Percentiles rank a stretch among this genome's conserved stretches.
These are phyloP conservation scores for Pestalotiopsis fici DNA, from an alignment of 2,329 filamentous ascomycete species.

Conservation along the genomic window DNA sequence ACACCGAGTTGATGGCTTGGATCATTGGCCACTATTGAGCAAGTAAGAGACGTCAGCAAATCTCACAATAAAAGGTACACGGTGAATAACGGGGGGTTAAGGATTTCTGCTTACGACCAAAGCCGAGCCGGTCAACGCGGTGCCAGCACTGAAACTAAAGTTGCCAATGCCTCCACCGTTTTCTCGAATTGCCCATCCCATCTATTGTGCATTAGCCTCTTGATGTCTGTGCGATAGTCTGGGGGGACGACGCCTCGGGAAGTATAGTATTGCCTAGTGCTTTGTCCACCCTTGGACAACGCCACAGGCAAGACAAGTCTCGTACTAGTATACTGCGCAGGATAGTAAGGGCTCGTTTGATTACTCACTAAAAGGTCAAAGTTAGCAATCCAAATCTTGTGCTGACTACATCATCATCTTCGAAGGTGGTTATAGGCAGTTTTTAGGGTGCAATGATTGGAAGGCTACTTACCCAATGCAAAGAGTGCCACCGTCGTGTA, in stretches of 20 bases:
- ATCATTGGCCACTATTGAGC: constrained; percentile 34
- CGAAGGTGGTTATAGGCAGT: neutral
- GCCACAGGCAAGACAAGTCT: neutral
- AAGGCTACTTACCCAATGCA: neutral
- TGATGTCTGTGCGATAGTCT: neutral
- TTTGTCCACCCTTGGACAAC: neutral
- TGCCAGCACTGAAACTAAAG: constrained; percentile 13
- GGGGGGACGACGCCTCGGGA: neutral
- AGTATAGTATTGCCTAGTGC: neutral
- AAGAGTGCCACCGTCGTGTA: constrained; percentile 43
- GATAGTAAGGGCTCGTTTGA: neutral
- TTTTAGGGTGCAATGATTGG: neutral
- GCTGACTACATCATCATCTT: too few relatives aligned
- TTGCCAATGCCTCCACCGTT: constrained; percentile 33
- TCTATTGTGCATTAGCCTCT: constrained; percentile 2
- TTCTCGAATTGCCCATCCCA: constrained; percentile 56
- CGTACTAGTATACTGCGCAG: neutral
- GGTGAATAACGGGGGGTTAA: neutral
- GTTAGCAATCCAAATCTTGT: neutral
- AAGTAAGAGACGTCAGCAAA: neutral
- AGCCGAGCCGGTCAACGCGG: constrained; percentile 17
- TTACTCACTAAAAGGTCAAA: neutral
- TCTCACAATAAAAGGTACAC: neutral
- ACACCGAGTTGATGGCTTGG: constrained; percentile 40
- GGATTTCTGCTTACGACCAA: constrained; percentile 16